Evolutionary conservation across 139 green algal species (phyloP).

Genomic region (Tetratostichococcus sp.): DNA sequence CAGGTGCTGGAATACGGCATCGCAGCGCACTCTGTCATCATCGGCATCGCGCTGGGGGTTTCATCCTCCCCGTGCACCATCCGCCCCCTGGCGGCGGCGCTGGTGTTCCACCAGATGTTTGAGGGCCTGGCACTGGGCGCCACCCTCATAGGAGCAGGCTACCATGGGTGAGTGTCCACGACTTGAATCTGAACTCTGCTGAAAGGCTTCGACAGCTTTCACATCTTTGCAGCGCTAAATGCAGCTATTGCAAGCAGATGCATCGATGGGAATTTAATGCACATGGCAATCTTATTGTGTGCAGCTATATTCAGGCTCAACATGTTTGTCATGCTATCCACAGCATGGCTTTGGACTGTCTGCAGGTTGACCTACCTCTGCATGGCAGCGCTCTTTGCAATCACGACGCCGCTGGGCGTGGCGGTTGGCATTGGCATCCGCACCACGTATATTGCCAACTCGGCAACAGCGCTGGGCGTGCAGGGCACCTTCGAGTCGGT

Average conservation of each 20-base stretch:
- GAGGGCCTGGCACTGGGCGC: conserved; percentile 23
- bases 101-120: conserved; percentile 33
- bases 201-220: neutral
- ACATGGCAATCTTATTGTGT: too few relatives aligned
- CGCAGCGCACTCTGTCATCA: conserved; percentile 27
- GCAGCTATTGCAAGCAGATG: too few relatives aligned
- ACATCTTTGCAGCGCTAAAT: neutral
- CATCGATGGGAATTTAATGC: too few relatives aligned
- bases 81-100: conserved; percentile 8
- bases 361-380: neutral
- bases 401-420: neutral
- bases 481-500: conserved; percentile 22
- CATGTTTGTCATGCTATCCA: too few relatives aligned
- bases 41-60: conserved; percentile 27
- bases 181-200: neutral
- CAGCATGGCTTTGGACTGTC: too few relatives aligned
- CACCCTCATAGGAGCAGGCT: neutral
- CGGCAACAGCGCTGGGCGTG: conserved; percentile 9
- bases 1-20: conserved; percentile 24
- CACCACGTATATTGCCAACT: conserved; percentile 12
- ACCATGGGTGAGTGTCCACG: neutral
- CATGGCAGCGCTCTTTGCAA: neutral
- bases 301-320: too few relatives aligned
- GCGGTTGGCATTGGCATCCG: conserved; percentile 7
- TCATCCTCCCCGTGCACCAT: neutral